Conservation (phyloP, 1,139 yeast species). For the Blastobotrys arbuscula region DNA sequence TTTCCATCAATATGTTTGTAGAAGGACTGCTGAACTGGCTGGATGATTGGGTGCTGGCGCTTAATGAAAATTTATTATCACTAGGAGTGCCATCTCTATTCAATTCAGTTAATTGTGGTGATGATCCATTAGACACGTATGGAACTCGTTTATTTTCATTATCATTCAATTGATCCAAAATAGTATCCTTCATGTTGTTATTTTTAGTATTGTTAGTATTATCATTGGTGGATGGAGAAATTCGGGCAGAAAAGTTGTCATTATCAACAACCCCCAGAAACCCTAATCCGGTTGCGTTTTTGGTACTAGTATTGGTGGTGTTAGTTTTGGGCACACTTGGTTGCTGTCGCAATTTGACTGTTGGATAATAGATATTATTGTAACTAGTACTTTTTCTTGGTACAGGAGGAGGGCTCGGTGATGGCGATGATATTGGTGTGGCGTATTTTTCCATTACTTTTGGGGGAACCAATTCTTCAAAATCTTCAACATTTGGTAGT, state of each 20-base stretch:
- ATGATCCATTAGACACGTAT: not conserved
- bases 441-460: too few relatives aligned
- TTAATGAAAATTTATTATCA: not conserved
- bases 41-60: not conserved
- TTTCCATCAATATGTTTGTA: not conserved
- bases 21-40: not conserved
- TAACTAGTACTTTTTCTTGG: not conserved
- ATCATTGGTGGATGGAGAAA: not conserved
- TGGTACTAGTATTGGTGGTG: not conserved
- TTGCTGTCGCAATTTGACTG: not conserved
- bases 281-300: not conserved
- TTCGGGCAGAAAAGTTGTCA: constrained; percentile 1
- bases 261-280: constrained; percentile 2
- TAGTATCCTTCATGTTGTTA: not conserved
- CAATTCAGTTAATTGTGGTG: not conserved
- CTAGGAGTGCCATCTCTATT: constrained; percentile 4
- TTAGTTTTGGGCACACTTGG: not conserved
- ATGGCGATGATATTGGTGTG: not conserved
- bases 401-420: not conserved
- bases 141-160: constrained; percentile 2
- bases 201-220: not conserved
- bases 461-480: too few relatives aligned
- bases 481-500: not conserved
- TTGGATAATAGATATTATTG: not conserved
- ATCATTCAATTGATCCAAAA: constrained; percentile 5